Percentiles rank a stretch among this genome's conserved stretches.
These are phyloP conservation scores for Kuraishia piskuri DNA, from an alignment of 805 yeast species.

Conservation along the genomic window DNA sequence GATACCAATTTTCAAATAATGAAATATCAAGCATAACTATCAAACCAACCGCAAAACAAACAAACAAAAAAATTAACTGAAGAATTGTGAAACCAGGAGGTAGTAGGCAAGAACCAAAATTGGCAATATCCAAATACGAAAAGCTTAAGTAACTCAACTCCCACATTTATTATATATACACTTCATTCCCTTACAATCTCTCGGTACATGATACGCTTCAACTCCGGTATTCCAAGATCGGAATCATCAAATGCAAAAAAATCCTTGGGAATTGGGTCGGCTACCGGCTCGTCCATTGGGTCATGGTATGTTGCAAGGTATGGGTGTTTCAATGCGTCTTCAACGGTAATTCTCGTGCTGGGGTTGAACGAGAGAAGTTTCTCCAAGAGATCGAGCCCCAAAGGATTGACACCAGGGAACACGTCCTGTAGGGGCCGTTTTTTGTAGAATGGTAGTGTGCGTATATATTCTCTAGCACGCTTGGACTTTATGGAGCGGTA, in stretches of 20 bases:
- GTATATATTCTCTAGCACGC: conserved; percentile 70
- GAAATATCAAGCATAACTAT: too few relatives aligned
- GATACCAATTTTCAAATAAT: too few relatives aligned
- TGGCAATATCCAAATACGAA: too few relatives aligned
- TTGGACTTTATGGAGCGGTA: conserved; percentile 64
- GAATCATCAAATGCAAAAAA: conserved; percentile 50
- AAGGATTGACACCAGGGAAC: conserved; percentile 41
- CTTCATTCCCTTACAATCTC: conserved; percentile 31
- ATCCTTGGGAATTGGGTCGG: conserved; percentile 44
- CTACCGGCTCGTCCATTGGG: conserved; percentile 61
- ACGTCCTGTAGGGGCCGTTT: conserved; percentile 43
- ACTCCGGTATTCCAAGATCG: conserved; percentile 37
- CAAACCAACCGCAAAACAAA: too few relatives aligned
- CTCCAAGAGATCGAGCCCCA: conserved; percentile 54
- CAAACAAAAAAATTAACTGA: too few relatives aligned
- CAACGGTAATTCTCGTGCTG: conserved; percentile 68
- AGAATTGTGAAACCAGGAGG: too few relatives aligned
- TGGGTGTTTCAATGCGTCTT: conserved; percentile 77
- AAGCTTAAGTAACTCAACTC: too few relatives aligned
- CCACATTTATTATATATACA: background rate
- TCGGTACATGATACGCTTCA: conserved; percentile 42
- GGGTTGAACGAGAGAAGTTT: conserved; percentile 80
- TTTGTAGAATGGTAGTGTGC: conserved; percentile 54
- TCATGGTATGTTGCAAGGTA: conserved; percentile 61
- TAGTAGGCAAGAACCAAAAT: too few relatives aligned